phyloP scores from a whole-genome alignment of 2,329 filamentous ascomycete genomes.

The Colletotrichum musae region DNA sequence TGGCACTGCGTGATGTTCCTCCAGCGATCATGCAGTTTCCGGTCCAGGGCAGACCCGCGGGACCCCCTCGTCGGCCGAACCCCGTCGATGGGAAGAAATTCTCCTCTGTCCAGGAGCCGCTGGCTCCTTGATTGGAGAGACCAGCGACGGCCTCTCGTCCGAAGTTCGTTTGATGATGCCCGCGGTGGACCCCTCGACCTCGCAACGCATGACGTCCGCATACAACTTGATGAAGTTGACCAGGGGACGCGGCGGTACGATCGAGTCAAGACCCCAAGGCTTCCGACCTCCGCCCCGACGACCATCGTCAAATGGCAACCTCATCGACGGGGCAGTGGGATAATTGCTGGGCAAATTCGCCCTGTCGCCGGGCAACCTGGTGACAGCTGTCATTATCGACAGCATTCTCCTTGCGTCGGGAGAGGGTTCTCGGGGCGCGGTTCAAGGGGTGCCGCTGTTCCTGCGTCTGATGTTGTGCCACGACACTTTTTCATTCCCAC shows the following conservation, averaged over 20 bases:
- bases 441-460: constrained; percentile 31
- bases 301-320: constrained; percentile 24
- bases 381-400: constrained; percentile 37
- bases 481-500: constrained; percentile 6
- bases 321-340: constrained; percentile 3
- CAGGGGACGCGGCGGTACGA: background rate
- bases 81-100: constrained; percentile 17
- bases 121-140: constrained; percentile 35
- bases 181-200: constrained; percentile 25
- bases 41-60: constrained; percentile 17
- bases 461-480: constrained; percentile 35
- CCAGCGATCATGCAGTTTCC: constrained; percentile 31
- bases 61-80: constrained; percentile 17
- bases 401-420: constrained; percentile 37
- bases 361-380: constrained; percentile 28
- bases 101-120: constrained; percentile 12
- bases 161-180: constrained; percentile 19
- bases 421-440: background rate
- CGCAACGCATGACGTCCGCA: constrained; percentile 34
- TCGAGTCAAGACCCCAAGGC: constrained; percentile 22
- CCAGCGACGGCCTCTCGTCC: constrained; percentile 27
- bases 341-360: constrained; percentile 2
- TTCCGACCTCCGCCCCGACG: background rate
- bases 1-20: constrained; percentile 27
- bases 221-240: constrained; percentile 14